Base-by-base conservation (phyloP, 2,329 filamentous ascomycete species). In the Diaporthe sp. region DNA sequence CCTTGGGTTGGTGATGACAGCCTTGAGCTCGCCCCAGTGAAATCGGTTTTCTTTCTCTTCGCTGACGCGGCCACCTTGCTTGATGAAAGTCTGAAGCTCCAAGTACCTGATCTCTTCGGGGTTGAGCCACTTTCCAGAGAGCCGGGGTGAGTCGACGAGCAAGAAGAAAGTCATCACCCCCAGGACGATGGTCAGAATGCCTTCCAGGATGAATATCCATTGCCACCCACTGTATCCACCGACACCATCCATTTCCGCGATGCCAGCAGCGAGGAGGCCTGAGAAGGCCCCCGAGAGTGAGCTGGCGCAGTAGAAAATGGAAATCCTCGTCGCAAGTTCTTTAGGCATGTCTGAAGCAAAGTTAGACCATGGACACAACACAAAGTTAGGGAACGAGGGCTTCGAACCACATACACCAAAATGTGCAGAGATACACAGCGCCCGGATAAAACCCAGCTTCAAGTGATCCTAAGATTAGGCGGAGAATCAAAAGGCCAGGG, bases 281-380 rank as follows among this genome's bases (percentile, higher is more conserved):
- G 92, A 93, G 78, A 95, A 95, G 0, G 92, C 94, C 0, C 95
- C 95, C 0, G 94, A 94, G 0, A 97, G 86, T 0, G 95, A 94
- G 0, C 94, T 94, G 0, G 94, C 94, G 0, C 93, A 94, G 86
- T 96, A 97, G 88, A 97, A 97, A 70, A 95, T 89, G 1, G 94
- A 68, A 17, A 68, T 39, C 5, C 46, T 39, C 2, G 31, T 68
- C 2, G 62, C 62, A 3, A 68, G 46, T 8, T 68, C 62, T 34
- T 94, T 77, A 88, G 87, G 1, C 89, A 85, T 68, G 89, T 81
- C 75, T 89, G 87, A 46, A 89, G 25, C 89, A 86, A n/a, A 86
- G 88, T 76, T 91, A 91, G 89, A 88, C 90, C 85, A 89, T 88
- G 2, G 37, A 39, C 37, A 39, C 7, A 90, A 3, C 90, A 79